Evolutionary conservation across 495 filamentous ascomycete species (phyloP).

Genomic region (Penicillium waksmanii): DNA sequence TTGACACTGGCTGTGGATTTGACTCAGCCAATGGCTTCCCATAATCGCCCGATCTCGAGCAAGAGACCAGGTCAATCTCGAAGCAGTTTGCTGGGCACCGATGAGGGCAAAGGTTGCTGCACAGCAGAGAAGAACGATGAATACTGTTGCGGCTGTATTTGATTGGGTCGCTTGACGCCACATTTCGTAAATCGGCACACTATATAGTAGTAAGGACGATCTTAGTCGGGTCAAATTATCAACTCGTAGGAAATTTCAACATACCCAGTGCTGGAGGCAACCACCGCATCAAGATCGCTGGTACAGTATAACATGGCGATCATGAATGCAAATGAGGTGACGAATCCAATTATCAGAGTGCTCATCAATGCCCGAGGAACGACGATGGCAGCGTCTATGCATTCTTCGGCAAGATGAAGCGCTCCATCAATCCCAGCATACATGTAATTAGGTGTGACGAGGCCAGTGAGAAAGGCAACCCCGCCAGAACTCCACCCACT

Average conservation of each 20-base stretch:
- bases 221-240: not conserved
- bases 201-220: not conserved
- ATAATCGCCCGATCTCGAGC: constrained; percentile 37
- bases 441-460: constrained; percentile 34
- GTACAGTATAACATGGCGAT: constrained; percentile 37
- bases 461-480: constrained; percentile 33
- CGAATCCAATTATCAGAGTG: constrained; percentile 33
- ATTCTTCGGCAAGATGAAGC: constrained; percentile 41
- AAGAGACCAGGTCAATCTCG: constrained; percentile 45
- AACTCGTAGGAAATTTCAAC: not conserved
- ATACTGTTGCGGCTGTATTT: constrained; percentile 28
- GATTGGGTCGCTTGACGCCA: constrained; percentile 35
- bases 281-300: constrained; percentile 19
- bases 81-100: constrained; percentile 37
- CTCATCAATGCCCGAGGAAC: constrained; percentile 36
- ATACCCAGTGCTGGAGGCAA: constrained; percentile 27
- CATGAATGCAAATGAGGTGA: constrained; percentile 33
- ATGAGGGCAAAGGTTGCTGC: constrained; percentile 32
- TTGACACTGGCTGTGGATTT: constrained; percentile 20
- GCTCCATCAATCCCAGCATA: constrained; percentile 41
- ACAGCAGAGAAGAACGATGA: constrained; percentile 27
- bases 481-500: constrained; percentile 35
- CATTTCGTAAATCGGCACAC: constrained; percentile 29
- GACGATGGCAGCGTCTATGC: constrained; percentile 24
- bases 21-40: constrained; percentile 20